Base-by-base conservation (phyloP, 805 yeast genomes). In the Wickerhamomyces mucosus region DNA sequence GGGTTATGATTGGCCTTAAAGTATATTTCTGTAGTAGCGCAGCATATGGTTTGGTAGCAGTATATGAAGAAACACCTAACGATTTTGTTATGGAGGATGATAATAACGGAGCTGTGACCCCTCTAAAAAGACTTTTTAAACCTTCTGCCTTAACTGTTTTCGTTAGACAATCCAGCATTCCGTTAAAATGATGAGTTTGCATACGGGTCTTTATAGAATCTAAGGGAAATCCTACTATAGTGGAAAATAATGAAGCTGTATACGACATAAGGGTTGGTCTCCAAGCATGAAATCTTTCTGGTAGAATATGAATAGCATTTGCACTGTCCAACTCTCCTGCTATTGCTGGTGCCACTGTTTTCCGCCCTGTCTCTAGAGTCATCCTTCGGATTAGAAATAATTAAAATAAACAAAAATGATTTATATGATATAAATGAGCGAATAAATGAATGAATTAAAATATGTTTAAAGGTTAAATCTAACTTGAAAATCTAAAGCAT, bases 171-270 rank as follows among this genome's bases (percentile, higher is more conserved):
- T 72, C 73, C 31, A 63, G 51, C 18, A 77, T 66, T 31, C 71
- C 65, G 12, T 59, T 58, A 56, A 72, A 83, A 33, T 68, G 63
- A 41, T 81, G 78, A 0, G 94, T 79, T 51, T 84, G 95, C 75
- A 81, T 76, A 37, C 95, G 62, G 0, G 94, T 85, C 53, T 84
- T 84, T 37, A 85, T 63, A n/a, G 92, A 78, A 50, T 84, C 95
- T 30, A 84, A 55, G 1, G 95, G 95, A 46, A 76, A 84, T 14
- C 92, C 94, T n/a, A 75, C 66, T 4, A 72, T 60, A 2, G 86
- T 78, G 14, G 86, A 67, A 10, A 68, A 53, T 26, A 78, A 53
- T 0, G 86, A 76, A 3, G 88, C 61, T 0, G 72, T 54, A 41
- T 75, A 79, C 1, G 92, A 82, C 31, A 80, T 48, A 3, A 75